These are phyloP conservation scores for Boletus mariae DNA, from an alignment of 1,284 basidiomycete species.

Conservation along the genomic window DNA sequence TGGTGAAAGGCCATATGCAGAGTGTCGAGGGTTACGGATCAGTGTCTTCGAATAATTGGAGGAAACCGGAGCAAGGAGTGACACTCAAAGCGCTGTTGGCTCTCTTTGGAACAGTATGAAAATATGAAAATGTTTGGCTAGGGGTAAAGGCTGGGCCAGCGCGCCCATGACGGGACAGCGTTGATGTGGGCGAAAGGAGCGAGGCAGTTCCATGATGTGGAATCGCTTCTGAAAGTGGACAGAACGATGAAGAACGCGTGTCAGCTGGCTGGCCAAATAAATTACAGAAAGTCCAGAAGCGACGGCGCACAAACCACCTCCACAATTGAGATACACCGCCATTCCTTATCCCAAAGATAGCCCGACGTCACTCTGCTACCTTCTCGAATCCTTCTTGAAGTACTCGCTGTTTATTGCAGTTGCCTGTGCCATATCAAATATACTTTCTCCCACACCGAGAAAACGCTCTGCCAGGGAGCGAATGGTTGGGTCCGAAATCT, in stretches of 20 bases:
- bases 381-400: slow-evolving; percentile 54
- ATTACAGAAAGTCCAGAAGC: slow-evolving; percentile 31
- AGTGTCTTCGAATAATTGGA: not conserved
- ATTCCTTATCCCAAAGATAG: not conserved
- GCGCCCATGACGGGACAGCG: not conserved
- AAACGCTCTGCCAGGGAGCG: slow-evolving; percentile 79
- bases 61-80: not conserved
- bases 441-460: slow-evolving; percentile 81
- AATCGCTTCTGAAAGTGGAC: slow-evolving; percentile 13
- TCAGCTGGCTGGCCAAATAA: slow-evolving; percentile 23
- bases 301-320: slow-evolving; percentile 12
- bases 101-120: not conserved
- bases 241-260: slow-evolving; percentile 26
- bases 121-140: not conserved
- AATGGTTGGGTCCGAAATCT: slow-evolving; percentile 72
- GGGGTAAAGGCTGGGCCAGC: not conserved
- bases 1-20: not conserved
- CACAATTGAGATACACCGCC: slow-evolving; percentile 8
- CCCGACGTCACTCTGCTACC: slow-evolving; percentile 19
- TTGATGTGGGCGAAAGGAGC: slow-evolving; percentile 3
- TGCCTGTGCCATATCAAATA: slow-evolving; percentile 81
- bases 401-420: slow-evolving; percentile 80
- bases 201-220: slow-evolving; percentile 6
- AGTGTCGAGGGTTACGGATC: slow-evolving; percentile 4
- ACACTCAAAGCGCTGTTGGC: not conserved